Evolutionary conservation across 2,329 filamentous ascomycete genomes (phyloP).

Genomic region (Cadophora gregata): DNA sequence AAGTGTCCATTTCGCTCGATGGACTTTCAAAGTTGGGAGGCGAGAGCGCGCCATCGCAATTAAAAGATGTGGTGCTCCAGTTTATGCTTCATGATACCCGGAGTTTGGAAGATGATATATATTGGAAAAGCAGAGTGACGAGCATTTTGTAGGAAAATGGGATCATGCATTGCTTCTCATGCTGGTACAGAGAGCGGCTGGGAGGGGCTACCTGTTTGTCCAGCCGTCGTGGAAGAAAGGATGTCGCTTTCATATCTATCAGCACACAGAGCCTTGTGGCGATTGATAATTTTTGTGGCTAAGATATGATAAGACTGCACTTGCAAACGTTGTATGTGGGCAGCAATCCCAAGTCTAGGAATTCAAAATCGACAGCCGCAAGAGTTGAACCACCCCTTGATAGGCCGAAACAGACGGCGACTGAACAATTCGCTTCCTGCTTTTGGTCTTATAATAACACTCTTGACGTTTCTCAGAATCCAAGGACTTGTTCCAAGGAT

Average conservation of each 20-base stretch:
- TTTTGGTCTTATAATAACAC: too few species aligned
- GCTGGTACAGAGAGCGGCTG: background rate
- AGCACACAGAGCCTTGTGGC: background rate
- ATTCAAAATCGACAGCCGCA: too few species aligned
- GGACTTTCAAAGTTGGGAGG: background rate
- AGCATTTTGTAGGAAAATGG: background rate
- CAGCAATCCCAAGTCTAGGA: background rate
- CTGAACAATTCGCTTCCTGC: too few species aligned
- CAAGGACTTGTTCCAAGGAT: background rate
- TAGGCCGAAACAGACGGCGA: too few species aligned
- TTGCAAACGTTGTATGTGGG: background rate
- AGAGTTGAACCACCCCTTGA: too few species aligned
- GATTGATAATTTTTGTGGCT: background rate
- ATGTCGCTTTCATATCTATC: background rate
- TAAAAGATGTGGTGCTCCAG: background rate
- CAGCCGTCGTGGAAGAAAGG: background rate
- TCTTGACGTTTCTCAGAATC: background rate
- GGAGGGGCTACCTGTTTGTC: background rate
- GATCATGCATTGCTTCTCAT: background rate
- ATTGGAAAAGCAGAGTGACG: background rate
- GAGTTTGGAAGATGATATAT: background rate
- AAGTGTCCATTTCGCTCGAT: background rate
- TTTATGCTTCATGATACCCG: background rate
- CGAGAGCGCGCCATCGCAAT: background rate
- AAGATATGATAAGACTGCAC: background rate